phyloP scores from a whole-genome alignment of 306 rosid genomes.

The Cotoneaster glaucophyllus region DNA sequence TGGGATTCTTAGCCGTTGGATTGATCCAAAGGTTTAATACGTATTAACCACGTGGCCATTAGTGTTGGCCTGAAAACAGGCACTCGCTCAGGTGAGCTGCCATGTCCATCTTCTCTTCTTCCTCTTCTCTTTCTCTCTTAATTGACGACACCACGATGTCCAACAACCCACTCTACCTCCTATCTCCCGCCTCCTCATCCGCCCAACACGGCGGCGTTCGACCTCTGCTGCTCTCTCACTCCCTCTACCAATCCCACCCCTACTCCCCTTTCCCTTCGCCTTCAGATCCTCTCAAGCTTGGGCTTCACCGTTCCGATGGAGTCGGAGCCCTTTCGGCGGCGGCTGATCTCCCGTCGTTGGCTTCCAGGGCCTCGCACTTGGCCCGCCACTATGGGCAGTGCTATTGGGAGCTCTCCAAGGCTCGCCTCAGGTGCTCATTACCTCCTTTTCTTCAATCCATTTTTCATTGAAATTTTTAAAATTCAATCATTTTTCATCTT shows the following conservation, averaged over 20 bases:
- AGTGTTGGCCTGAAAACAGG: background rate
- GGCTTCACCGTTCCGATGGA: slow-evolving; percentile 10
- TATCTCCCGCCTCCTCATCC: background rate
- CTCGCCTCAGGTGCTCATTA: slow-evolving; percentile 61
- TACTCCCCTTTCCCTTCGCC: slow-evolving; percentile 8
- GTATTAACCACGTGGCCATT: too few relatives aligned
- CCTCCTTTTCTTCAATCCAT: background rate
- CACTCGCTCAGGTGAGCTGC: too few relatives aligned
- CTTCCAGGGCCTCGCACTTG: slow-evolving; percentile 25
- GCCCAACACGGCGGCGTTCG: slow-evolving; percentile 11
- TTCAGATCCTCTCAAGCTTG: slow-evolving; percentile 20
- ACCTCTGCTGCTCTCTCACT: slow-evolving; percentile 4
- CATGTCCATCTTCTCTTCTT: background rate
- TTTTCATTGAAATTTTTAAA: background rate
- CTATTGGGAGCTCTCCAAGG: slow-evolving; percentile 85
- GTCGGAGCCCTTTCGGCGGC: background rate
- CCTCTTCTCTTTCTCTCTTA: background rate
- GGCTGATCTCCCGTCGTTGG: slow-evolving; percentile 27
- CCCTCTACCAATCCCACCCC: background rate
- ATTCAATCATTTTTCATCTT: background rate
- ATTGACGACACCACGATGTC: slow-evolving; percentile 9
- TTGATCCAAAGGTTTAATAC: too few relatives aligned
- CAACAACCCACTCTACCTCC: too few relatives aligned
- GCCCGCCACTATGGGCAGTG: slow-evolving; percentile 65
- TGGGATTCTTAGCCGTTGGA: too few relatives aligned